Conservation (phyloP, 805 yeast genomes). For the Soucietia sequanensis region DNA sequence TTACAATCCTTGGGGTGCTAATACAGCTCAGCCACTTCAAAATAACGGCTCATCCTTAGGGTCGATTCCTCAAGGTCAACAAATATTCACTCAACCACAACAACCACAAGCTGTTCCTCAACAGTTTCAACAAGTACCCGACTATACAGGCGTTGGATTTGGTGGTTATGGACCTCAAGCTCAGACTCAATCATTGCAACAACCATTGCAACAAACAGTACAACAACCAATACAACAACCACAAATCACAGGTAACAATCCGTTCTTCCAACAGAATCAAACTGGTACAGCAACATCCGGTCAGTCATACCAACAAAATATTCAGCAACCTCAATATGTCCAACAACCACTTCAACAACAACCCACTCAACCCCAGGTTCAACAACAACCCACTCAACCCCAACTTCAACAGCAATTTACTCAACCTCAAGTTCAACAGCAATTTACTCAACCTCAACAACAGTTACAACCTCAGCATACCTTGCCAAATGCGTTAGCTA, state of each 20-base stretch:
- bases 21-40: slow-evolving; percentile 9
- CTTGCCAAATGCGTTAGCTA: slow-evolving; percentile 16
- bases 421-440: slow-evolving; percentile 12
- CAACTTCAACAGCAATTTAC: slow-evolving; percentile 9
- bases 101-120: slow-evolving; percentile 19
- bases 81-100: slow-evolving; percentile 8
- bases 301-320: too few relatives aligned
- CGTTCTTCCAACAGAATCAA: slow-evolving; percentile 20
- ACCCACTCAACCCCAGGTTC: slow-evolving; percentile 15
- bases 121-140: slow-evolving; percentile 21
- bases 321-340: too few relatives aligned
- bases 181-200: slow-evolving; percentile 18
- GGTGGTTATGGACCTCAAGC: slow-evolving; percentile 47
- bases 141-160: slow-evolving; percentile 58
- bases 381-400: slow-evolving; percentile 16
- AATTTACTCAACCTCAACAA: slow-evolving; percentile 4
- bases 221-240: slow-evolving; percentile 3
- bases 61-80: slow-evolving; percentile 10
- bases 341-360: slow-evolving; percentile 16
- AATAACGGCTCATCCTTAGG: background rate
- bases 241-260: slow-evolving; percentile 17
- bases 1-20: slow-evolving; percentile 40
- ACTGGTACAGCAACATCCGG: too few relatives aligned
- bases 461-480: slow-evolving; percentile 12
- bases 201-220: background rate